Percentiles rank a stretch among this genome's conserved stretches.
phyloP scores from a whole-genome alignment of 1,284 basidiomycete species.

The Phylloporus gajari region DNA sequence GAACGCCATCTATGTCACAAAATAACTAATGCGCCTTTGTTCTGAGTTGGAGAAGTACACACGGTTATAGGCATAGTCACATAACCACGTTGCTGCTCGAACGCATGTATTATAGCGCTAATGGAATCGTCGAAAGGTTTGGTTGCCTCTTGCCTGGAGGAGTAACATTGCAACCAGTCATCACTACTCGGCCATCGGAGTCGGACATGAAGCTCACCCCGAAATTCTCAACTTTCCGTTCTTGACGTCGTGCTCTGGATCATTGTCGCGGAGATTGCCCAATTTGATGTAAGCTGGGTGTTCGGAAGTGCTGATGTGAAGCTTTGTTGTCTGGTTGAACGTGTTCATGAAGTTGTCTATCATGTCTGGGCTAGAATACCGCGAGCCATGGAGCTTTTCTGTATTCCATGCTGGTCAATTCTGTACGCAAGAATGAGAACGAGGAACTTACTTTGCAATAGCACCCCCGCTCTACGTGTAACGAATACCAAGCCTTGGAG shows the following conservation, averaged over 20 bases:
- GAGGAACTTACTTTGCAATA: conserved; percentile 45
- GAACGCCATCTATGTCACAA: conserved; percentile 42
- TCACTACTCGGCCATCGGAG: conserved; percentile 19
- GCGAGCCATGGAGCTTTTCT: conserved; percentile 28
- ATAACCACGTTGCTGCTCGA: conserved; percentile 42
- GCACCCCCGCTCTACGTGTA: conserved; percentile 49
- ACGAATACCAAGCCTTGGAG: conserved; percentile 52
- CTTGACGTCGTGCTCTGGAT: conserved; percentile 46
- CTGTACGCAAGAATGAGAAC: not conserved
- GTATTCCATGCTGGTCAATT: not conserved
- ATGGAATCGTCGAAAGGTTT: conserved; percentile 53
- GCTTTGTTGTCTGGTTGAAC: conserved; percentile 54
- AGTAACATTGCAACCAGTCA: not conserved
- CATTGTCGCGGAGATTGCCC: conserved; percentile 47
- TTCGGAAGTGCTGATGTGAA: conserved; percentile 43
- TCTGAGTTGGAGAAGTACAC: conserved; percentile 2
- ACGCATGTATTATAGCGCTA: conserved; percentile 43
- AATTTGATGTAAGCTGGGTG: conserved; percentile 51
- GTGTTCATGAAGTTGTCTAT: conserved; percentile 44
- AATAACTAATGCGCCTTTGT: not conserved
- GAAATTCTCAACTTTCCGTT: conserved; percentile 48
- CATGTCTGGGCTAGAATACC: conserved; percentile 31
- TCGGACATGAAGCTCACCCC: conserved; percentile 39
- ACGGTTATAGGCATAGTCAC: conserved; percentile 35
- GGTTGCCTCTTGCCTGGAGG: conserved; percentile 42